These are phyloP conservation scores for Solanum etuberosum DNA, from an alignment of 257 asterid genomes.

Conservation along the genomic window DNA sequence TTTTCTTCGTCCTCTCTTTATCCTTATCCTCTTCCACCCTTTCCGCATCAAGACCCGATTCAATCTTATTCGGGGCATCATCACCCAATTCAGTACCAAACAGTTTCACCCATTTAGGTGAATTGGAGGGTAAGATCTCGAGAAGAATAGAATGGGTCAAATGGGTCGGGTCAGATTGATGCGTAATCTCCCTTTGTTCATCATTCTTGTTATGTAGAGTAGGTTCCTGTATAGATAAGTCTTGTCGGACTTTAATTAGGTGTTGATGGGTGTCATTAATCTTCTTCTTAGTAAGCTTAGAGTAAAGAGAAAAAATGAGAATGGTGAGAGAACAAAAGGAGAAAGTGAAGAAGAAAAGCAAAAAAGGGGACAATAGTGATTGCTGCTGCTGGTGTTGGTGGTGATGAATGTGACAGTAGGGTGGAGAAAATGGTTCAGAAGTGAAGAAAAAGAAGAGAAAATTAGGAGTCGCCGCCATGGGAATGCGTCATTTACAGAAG, in stretches of 20 bases:
- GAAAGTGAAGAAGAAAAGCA: conserved; percentile 14
- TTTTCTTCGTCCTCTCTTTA: conserved; percentile 42
- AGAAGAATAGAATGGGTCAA: conserved; percentile 35
- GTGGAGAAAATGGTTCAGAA: background rate
- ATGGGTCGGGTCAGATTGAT: conserved; percentile 28
- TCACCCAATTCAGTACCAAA: conserved; percentile 15
- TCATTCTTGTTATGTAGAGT: conserved; percentile 4
- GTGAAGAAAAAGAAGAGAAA: background rate
- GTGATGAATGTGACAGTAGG: background rate
- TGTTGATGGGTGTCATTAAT: background rate
- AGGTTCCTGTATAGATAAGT: conserved; percentile 18
- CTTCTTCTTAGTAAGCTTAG: conserved; percentile 1
- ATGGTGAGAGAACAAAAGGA: conserved; percentile 24
- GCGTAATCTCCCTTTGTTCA: background rate
- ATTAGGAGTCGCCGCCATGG: background rate
- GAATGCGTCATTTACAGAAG: background rate
- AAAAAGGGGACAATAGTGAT: background rate
- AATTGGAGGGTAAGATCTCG: conserved; percentile 52
- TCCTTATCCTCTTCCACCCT: conserved; percentile 20
- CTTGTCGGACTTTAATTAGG: conserved; percentile 1
- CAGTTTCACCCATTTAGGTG: conserved; percentile 39
- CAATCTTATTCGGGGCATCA: conserved; percentile 14
- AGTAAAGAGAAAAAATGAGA: conserved; percentile 31
- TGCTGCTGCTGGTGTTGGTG: background rate
- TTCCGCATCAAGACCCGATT: conserved; percentile 17